Evolutionary conservation across 2,329 filamentous ascomycete genomes (phyloP).

Genomic region (Zymoseptoria tritici): DNA sequence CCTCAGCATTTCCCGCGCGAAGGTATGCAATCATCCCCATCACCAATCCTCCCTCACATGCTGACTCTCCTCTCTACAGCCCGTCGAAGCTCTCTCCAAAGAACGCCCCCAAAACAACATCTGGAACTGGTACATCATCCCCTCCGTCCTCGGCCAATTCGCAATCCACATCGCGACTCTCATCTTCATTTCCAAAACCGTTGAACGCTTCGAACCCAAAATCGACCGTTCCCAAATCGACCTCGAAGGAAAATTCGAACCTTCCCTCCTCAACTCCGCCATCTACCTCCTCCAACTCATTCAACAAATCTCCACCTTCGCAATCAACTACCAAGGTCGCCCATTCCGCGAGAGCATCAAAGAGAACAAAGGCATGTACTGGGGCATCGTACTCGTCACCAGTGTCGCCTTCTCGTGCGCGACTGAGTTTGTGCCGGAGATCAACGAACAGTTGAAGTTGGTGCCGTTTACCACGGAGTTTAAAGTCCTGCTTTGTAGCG

Average conservation of each 20-base stretch:
- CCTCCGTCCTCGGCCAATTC: conserved; percentile 93
- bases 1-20: conserved; percentile 94
- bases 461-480: conserved; percentile 87
- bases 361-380: conserved; percentile 98
- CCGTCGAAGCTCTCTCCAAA: conserved; percentile 90
- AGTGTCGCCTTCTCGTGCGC: conserved; percentile 89
- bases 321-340: conserved; percentile 97
- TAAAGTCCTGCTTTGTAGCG: conserved; percentile 71
- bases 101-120: conserved; percentile 97
- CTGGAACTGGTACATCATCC: conserved; percentile 98
- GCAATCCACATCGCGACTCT: conserved; percentile 89
- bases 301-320: conserved; percentile 97
- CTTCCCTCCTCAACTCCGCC: conserved; percentile 89
- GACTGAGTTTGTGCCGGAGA: conserved; percentile 88
- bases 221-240: conserved; percentile 57
- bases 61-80: conserved; percentile 37
- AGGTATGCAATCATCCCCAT: conserved; percentile 42
- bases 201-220: conserved; percentile 71
- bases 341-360: conserved; percentile 94
- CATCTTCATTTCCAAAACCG: conserved; percentile 87
- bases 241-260: conserved; percentile 88
- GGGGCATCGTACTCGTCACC: conserved; percentile 82
- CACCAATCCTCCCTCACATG: conserved; percentile 1
- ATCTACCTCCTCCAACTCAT: conserved; percentile 97
- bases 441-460: conserved; percentile 87